Conservation (phyloP, 2,329 filamentous ascomycete genomes). For the Cordyceps javanica region DNA sequence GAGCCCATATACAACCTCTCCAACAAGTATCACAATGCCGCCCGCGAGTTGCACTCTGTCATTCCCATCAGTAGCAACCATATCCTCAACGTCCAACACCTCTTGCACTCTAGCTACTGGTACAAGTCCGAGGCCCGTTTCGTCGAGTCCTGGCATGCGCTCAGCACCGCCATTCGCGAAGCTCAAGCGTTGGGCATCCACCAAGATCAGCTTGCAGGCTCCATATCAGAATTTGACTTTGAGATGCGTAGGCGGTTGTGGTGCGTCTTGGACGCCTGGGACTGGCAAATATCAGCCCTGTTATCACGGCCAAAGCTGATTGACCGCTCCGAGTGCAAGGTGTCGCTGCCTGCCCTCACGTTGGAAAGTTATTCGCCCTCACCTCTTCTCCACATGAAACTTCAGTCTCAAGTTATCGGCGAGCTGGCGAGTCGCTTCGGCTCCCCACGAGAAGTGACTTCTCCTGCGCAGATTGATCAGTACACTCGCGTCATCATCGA, state of each 20-base stretch:
- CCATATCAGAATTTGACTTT: constrained; percentile 27
- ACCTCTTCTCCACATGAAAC: constrained; percentile 25
- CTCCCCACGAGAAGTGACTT: constrained; percentile 22
- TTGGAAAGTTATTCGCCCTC: constrained; percentile 15
- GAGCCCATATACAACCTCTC: constrained; percentile 23
- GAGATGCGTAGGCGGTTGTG: constrained; percentile 32
- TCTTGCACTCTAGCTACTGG: constrained; percentile 33
- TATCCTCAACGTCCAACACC: constrained; percentile 28
- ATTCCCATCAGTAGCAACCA: constrained; percentile 29
- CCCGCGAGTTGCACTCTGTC: constrained; percentile 26
- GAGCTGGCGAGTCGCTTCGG: constrained; percentile 27
- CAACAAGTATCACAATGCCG: constrained; percentile 28
- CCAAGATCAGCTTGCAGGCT: constrained; percentile 23
- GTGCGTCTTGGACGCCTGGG: constrained; percentile 32
- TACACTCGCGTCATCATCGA: constrained; percentile 30
- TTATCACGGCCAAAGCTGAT: constrained; percentile 18
- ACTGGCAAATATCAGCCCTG: constrained; percentile 32
- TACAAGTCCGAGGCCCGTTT: constrained; percentile 31
- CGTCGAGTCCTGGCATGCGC: constrained; percentile 31
- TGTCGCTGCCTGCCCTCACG: constrained; percentile 12
- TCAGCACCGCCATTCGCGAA: constrained; percentile 29
- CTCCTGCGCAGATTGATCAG: constrained; percentile 24
- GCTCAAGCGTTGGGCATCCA: constrained; percentile 30
- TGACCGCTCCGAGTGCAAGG: constrained; percentile 13
- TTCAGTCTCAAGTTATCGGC: constrained; percentile 29